phyloP scores from a whole-genome alignment of 352 stramenopile species.

The Phytophthora parvispora region DNA sequence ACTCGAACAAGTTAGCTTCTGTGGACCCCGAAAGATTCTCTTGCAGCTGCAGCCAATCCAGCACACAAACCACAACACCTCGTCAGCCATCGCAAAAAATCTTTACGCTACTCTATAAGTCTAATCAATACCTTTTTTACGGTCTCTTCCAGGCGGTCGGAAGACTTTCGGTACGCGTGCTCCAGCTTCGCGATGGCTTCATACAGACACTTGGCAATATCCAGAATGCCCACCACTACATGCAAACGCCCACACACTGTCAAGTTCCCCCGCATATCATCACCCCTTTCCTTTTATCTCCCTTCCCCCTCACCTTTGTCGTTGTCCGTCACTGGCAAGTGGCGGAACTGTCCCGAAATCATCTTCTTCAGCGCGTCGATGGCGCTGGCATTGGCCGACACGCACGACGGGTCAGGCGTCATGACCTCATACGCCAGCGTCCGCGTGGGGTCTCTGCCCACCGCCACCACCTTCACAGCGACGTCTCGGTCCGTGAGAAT shows the following conservation, averaged over 20 bases:
- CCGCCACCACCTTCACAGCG: conserved; percentile 93
- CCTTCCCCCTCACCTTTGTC: conserved; percentile 67
- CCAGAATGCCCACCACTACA: conserved; percentile 95
- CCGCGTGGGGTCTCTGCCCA: conserved; percentile 78
- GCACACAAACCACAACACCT: conserved; percentile 5
- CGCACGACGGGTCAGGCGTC: conserved; percentile 96
- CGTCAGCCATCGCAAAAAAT: not conserved
- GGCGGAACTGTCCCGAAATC: conserved; percentile 96
- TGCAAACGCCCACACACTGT: not conserved
- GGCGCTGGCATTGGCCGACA: conserved; percentile 92
- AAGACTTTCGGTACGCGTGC: conserved; percentile 85
- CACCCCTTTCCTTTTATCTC: not conserved
- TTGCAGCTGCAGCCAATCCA: conserved; percentile 51
- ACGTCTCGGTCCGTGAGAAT: conserved; percentile 98
- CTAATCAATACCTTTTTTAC: conserved; percentile 74
- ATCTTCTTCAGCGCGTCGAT: conserved; percentile 98
- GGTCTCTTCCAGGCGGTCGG: conserved; percentile 70
- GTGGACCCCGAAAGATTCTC: conserved; percentile 57
- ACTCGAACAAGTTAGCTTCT: conserved; percentile 84
- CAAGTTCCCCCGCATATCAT: not conserved
- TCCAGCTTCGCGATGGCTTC: conserved; percentile 98
- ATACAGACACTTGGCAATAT: conserved; percentile 99
- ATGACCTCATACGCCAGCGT: conserved; percentile 94
- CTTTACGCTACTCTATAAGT: not conserved
- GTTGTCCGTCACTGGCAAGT: conserved; percentile 96